Evolutionary conservation across 2,329 filamentous ascomycete genomes (phyloP), one percentile per base, ranked within the genome.

Genomic region (Ceratocystis cacaofunesta): DNA sequence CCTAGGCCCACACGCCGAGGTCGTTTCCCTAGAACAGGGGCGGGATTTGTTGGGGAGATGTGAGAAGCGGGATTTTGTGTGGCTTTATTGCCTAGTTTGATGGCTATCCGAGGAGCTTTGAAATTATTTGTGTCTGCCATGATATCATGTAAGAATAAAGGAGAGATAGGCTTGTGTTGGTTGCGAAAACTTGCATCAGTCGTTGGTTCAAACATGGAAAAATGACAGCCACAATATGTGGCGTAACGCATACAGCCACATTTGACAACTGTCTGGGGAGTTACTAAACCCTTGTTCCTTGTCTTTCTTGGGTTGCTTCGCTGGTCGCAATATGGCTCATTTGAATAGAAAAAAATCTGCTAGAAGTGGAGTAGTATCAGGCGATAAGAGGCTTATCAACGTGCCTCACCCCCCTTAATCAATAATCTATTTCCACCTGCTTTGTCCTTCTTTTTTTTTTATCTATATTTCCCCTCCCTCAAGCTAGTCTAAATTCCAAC

Each of bases 21-120:
- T n/a, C 67, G 67, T 57, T 69, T 69, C 32, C 68, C 68, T 7
- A 69, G 65, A 22, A 68, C 32, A 2, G 68, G 65, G 12, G 67
- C 55, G 2, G 61, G 61, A 10, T 68, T 65, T 60, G 17, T 19
- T 44, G 60, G 8, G 19, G 46, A 32, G 52, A 60, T 55, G 36
- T 63, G 60, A 15, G 32, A 60, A 44, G 52, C 44, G 28, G 41
- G 28, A 36, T 64, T 61, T 64, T 25, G 57, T n/a, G 44, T 36
- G 22, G 67, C 22, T 48, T 67, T 67, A 5, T 43, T 46, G 61
- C 63, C 63, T 30, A 69, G 65, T 52, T 68, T 68, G 61, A 69
- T 69, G 30, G 68, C 67, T 36, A 69, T 69, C 4, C 68, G 68
- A 5, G 67, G 63, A 25, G 66, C 46, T 62, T 68, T 68, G 5